Conservation (phyloP, 1,139 yeast species). For the Yamadazyma conglobata region DNA sequence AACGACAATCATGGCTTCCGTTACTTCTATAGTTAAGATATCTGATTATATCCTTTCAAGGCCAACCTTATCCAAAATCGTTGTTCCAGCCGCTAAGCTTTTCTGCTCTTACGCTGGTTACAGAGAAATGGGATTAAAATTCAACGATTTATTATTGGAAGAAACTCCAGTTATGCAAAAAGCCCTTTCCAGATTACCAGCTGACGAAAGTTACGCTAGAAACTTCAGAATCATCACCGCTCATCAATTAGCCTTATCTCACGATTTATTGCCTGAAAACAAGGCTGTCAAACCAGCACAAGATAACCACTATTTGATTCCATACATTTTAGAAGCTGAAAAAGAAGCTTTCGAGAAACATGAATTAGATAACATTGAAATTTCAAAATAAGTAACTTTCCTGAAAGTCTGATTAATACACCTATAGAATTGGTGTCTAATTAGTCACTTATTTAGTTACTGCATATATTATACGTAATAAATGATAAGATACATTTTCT, state of each 20-base stretch:
- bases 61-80: slow-evolving; percentile 70
- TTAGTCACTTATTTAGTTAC: slow-evolving; percentile 1
- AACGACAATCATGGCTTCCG: slow-evolving; percentile 52
- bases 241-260: slow-evolving; percentile 80
- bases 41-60: slow-evolving; percentile 80
- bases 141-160: slow-evolving; percentile 83
- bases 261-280: slow-evolving; percentile 77
- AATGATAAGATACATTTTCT: no score
- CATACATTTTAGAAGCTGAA: slow-evolving; percentile 91
- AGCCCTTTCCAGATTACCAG: slow-evolving; percentile 85
- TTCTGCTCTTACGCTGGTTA: slow-evolving; percentile 79
- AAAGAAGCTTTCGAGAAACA: slow-evolving; percentile 85
- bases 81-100: slow-evolving; percentile 75
- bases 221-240: slow-evolving; percentile 90
- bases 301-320: slow-evolving; percentile 81
- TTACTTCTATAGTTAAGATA: slow-evolving; percentile 78
- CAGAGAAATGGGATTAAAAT: slow-evolving; percentile 87
- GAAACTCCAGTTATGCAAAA: slow-evolving; percentile 85
- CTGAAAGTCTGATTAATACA: no score
- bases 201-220: slow-evolving; percentile 81
- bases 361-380: slow-evolving; percentile 77
- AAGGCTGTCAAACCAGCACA: slow-evolving; percentile 80
- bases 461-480: slow-evolving; percentile 5
- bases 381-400: slow-evolving; percentile 16
- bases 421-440: no score